Evolutionary conservation across 495 filamentous ascomycete species (phyloP), one percentile per base, ranked within the genome.

Genomic region (Opeltia flavorubescens): DNA sequence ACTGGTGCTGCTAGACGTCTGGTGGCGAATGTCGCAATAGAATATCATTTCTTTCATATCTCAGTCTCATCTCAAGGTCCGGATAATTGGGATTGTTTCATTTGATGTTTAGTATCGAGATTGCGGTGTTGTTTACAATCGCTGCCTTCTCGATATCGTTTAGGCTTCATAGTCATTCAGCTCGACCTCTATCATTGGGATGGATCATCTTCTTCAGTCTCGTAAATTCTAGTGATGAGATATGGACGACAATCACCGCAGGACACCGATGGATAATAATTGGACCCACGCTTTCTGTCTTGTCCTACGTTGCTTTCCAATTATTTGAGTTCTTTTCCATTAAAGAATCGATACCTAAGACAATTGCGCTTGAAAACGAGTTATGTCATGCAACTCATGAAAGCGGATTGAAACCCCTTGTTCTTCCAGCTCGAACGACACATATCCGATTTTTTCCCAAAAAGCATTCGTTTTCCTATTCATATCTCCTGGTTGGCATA

Each of bases 401-500:
- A 21, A 3, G 20, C 9, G 20, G 5, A 8, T 36, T 58, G 18
- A 47, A 51, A 29, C 71, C 73, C 6, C 47, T 70, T 20, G 48
- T 81, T 9, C 76, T 85, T 43, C 77, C 79, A 17, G 75, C 74
- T 50, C 61, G 60, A 40, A 83, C 78, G 11, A 75, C 66, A 13
- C 82, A 84, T 58, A 62, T 70, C 21, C 66, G 80, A 29, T 54
- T 80, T 15, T 75, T 76, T 50, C 83, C 80, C 1, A 66, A 72
- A 49, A 76, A 68, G 50, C 77, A 84, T 53, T 66, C 65, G 0
- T 84, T 85, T 56, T 67, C 65, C 9, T 83, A 83, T 57, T 77
- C 80, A 3, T 79, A 82, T 55, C 66, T 86, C 9, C 63, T 74
- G 24, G 72, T 80, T 25, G 81, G 81, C 4, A 66, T 85, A 44